A percentile compares a stretch with the other conserved stretches of the same genome.
phyloP scores from a whole-genome alignment of 2,329 filamentous ascomycete species.

The Fusarium annulatum region DNA sequence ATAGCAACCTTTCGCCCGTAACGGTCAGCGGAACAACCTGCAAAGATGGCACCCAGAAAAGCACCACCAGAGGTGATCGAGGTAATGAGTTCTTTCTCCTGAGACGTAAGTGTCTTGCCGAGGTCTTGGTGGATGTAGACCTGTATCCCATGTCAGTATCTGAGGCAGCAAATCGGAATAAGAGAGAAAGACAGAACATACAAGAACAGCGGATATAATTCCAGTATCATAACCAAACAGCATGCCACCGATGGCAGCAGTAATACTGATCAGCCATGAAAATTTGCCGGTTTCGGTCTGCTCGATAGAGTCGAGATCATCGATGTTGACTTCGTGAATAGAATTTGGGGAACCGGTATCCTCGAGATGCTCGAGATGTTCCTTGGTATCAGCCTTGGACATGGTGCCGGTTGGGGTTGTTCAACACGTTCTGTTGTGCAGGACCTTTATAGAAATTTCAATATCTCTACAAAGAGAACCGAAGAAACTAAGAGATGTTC shows the following conservation, averaged over 20 bases:
- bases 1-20: constrained; percentile 45
- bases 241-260: constrained; percentile 51
- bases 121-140: constrained; percentile 48
- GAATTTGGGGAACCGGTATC: constrained; percentile 24
- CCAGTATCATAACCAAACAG: constrained; percentile 53
- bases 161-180: background rate
- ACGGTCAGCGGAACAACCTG: constrained; percentile 41
- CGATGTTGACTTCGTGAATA: constrained; percentile 32
- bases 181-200: background rate
- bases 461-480: no score
- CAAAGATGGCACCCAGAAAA: constrained; percentile 45
- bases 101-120: constrained; percentile 52
- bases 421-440: no score
- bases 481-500: no score
- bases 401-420: constrained; percentile 20
- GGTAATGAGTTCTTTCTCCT: constrained; percentile 63
- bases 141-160: background rate
- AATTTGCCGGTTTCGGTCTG: constrained; percentile 41
- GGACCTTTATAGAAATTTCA: no score
- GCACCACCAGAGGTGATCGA: constrained; percentile 59
- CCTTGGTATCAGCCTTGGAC: constrained; percentile 35
- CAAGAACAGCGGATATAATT: constrained; percentile 51
- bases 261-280: constrained; percentile 43
- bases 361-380: constrained; percentile 38
- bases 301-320: constrained; percentile 43